These are phyloP conservation scores for Garcia nutans DNA, from an alignment of 345 rosid genomes.

Conservation along the genomic window DNA sequence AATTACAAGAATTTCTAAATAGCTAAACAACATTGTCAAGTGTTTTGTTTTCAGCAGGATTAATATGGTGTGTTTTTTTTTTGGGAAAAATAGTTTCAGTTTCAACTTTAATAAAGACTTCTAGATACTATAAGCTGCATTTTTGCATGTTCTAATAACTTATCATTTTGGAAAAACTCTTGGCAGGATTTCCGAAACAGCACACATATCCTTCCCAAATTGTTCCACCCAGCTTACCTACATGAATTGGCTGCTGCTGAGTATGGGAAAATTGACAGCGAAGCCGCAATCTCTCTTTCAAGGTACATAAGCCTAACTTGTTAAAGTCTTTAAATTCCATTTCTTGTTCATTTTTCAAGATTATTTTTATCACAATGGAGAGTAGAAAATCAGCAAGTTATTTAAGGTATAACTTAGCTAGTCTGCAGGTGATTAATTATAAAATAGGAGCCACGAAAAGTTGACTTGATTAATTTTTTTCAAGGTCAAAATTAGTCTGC, in stretches of 20 bases:
- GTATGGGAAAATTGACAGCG: conserved; percentile 47
- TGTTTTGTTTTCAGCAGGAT: too few relatives aligned
- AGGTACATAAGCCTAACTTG: not conserved
- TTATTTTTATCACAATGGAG: not conserved
- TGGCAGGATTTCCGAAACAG: conserved; percentile 49
- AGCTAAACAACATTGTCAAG: too few relatives aligned
- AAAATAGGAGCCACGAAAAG: too few relatives aligned
- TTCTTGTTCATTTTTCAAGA: not conserved
- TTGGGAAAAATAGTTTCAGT: too few relatives aligned
- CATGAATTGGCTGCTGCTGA: conserved; percentile 61
- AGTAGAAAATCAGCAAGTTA: not conserved
- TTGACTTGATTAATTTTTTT: not conserved
- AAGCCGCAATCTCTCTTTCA: not conserved
- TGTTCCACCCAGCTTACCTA: conserved; percentile 38
- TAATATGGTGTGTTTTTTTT: too few relatives aligned
- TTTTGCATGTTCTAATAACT: not conserved
- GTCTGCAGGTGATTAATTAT: too few relatives aligned
- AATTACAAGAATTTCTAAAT: too few relatives aligned
- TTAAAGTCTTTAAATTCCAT: not conserved
- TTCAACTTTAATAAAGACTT: too few relatives aligned
- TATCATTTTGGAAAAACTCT: not conserved
- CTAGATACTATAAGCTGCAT: too few relatives aligned
- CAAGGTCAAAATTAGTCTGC: not conserved
- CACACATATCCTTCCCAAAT: conserved; percentile 43
- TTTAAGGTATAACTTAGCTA: too few relatives aligned